These are phyloP conservation scores for Cytospora chrysosperma DNA, from an alignment of 2,329 filamentous ascomycete species.

Conservation along the genomic window DNA sequence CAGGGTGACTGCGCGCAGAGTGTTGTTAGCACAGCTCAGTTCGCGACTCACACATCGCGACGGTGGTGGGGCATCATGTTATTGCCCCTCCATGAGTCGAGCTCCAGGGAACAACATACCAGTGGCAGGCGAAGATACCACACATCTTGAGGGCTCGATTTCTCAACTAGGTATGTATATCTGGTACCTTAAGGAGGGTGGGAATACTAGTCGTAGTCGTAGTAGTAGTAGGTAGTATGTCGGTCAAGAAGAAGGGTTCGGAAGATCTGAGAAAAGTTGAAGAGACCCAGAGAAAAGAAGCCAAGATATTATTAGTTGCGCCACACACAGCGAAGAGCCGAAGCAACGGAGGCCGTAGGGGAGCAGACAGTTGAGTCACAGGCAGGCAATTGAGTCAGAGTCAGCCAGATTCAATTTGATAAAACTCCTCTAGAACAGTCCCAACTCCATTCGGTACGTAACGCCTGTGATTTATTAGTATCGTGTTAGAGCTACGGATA, in stretches of 20 bases:
- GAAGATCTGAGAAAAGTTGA: slow-evolving; percentile 6
- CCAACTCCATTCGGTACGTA: slow-evolving; percentile 19
- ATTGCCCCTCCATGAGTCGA: slow-evolving; percentile 37
- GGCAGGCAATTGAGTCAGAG: slow-evolving; percentile 15
- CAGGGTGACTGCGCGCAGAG: slow-evolving; percentile 65
- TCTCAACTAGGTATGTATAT: background rate
- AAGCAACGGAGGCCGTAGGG: background rate
- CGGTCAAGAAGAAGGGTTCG: background rate
- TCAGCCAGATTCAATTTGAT: slow-evolving; percentile 23
- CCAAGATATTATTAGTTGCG: background rate
- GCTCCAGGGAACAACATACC: slow-evolving; percentile 54
- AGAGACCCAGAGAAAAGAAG: slow-evolving; percentile 7
- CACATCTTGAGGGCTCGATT: slow-evolving; percentile 62
- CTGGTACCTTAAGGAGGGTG: background rate
- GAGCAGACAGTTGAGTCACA: slow-evolving; percentile 5
- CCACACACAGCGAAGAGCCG: background rate
- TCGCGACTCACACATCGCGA: slow-evolving; percentile 17
- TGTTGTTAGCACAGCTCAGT: slow-evolving; percentile 23
- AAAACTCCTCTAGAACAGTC: slow-evolving; percentile 8
- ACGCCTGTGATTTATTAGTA: slow-evolving; percentile 20
- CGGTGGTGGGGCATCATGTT: slow-evolving; percentile 30
- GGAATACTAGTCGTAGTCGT: too few relatives aligned
- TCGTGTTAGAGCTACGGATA: slow-evolving; percentile 9
- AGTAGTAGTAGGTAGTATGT: background rate
- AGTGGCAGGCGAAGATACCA: slow-evolving; percentile 95